Base-by-base conservation (phyloP, 2,329 filamentous ascomycete species). In the Colletotrichum sojae region DNA sequence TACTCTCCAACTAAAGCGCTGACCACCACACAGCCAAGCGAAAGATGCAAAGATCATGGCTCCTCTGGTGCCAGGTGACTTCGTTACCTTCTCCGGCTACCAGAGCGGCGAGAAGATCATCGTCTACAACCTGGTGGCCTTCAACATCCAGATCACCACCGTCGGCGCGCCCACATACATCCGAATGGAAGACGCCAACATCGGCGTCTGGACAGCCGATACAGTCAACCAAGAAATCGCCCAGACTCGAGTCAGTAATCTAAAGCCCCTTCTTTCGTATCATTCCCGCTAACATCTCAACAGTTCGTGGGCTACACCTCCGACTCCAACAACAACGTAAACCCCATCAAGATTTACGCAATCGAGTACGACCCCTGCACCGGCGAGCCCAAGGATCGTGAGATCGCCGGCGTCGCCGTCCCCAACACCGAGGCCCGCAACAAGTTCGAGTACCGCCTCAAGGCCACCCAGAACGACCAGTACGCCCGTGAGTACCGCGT, bases 291-390 rank as follows among this genome's bases (percentile, higher is more conserved):
- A 13, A 49, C 15, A 1, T 40, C 40, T n/a, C 3, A 13, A n/a
- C 56, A 78, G 75, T 80, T 80, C 57, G 77, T 83, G 25, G 81
- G 81, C 1, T 80, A 77, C 52, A 77, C 79, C 6, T 82, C 81
- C 1, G 80, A 81, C 54, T 54, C 54, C 15, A 46, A 57, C 9
- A 48, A 59, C 48, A 77, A 77, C 15, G 72, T 73, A 43, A 75
- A 77, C 16, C 71, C 73, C 6, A 76, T 83, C 43, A 76, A 73
- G 12, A 77, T 83, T 63, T 77, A 69, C 36, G 81, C 81, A 46
- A 80, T 83, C 27, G 81, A 83, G 6, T 75, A 83, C 20, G 79
- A 83, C 51, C 78, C 79, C 22, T 84, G 82, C 72, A 82, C 80
- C 1, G 82, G 82, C 16, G 76, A 76, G 25, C 76, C 79, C 45